Conservation (phyloP, 1,284 basidiomycete species). For the Apiotrichum siamense region DNA sequence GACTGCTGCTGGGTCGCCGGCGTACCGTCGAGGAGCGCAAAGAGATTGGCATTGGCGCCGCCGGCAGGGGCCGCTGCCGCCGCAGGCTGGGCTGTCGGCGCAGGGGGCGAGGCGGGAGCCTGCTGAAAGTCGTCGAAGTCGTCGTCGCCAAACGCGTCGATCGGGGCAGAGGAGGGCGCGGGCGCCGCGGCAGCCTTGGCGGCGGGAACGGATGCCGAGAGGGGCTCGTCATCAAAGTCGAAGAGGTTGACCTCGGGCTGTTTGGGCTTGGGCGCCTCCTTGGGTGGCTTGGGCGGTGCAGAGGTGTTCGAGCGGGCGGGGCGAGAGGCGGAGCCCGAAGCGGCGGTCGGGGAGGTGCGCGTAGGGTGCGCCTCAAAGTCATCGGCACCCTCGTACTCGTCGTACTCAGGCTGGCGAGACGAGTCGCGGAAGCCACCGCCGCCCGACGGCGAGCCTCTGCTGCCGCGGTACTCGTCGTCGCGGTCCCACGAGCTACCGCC, state of each 20-base stretch:
- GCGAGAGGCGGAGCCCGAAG: conserved; percentile 7
- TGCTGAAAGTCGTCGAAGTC: conserved; percentile 90
- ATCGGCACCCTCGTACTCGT: conserved; percentile 96
- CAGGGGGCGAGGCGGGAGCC: conserved; percentile 56
- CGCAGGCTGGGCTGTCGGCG: conserved; percentile 26
- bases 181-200: conserved; percentile 16
- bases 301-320: neutral
- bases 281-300: conserved; percentile 31
- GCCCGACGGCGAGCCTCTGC: neutral
- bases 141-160: conserved; percentile 49
- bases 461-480: conserved; percentile 23
- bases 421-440: conserved; percentile 6
- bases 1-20: conserved; percentile 21
- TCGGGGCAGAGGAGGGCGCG: conserved; percentile 19
- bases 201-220: conserved; percentile 28
- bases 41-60: conserved; percentile 46
- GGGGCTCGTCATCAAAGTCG: conserved; percentile 64
- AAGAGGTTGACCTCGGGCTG: conserved; percentile 64
- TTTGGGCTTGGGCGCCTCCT: conserved; percentile 44
- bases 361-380: conserved; percentile 60
- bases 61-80: conserved; percentile 18
- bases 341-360: conserved; percentile 21
- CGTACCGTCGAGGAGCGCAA: conserved; percentile 49
- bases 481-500: conserved; percentile 26
- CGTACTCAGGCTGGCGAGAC: conserved; percentile 43